phyloP scores from a whole-genome alignment of 805 yeast species.

The Pichia membranifaciens region DNA sequence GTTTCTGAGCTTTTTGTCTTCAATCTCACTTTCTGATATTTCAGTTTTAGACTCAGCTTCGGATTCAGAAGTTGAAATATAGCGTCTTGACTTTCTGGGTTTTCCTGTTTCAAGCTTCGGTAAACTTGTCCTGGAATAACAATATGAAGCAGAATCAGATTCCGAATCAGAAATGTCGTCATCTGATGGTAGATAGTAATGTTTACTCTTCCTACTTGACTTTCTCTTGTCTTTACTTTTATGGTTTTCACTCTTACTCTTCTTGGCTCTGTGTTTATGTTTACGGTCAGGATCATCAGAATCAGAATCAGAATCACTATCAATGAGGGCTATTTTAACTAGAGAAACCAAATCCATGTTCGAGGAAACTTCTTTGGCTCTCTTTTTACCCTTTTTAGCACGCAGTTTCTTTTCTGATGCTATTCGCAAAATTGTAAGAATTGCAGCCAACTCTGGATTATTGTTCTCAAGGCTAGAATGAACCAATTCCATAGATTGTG shows the following conservation, averaged over 20 bases:
- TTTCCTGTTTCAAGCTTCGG: too few relatives aligned
- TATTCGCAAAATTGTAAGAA: not conserved
- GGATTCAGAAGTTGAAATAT: too few relatives aligned
- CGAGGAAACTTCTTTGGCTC: not conserved
- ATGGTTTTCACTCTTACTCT: not conserved
- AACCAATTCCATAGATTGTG: not conserved
- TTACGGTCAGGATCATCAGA: not conserved
- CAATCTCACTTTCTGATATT: not conserved
- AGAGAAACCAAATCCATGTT: constrained; percentile 6
- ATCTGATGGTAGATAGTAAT: too few relatives aligned
- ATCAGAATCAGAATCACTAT: constrained; percentile 4
- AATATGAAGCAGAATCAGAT: not conserved
- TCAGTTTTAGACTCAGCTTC: constrained; percentile 6
- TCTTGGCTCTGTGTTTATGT: not conserved
- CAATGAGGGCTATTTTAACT: constrained; percentile 7
- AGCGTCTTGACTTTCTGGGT: too few relatives aligned
- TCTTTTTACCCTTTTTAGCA: constrained; percentile 5
- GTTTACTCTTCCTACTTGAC: not conserved
- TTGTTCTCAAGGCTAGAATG: not conserved
- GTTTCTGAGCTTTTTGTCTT: not conserved
- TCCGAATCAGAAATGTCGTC: not conserved
- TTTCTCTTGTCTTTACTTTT: not conserved
- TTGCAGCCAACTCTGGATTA: constrained; percentile 2
- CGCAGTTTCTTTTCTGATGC: constrained; percentile 6
- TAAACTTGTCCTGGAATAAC: too few relatives aligned